Conservation (phyloP, 2,329 filamentous ascomycete species). For the Fusarium papillatum region DNA sequence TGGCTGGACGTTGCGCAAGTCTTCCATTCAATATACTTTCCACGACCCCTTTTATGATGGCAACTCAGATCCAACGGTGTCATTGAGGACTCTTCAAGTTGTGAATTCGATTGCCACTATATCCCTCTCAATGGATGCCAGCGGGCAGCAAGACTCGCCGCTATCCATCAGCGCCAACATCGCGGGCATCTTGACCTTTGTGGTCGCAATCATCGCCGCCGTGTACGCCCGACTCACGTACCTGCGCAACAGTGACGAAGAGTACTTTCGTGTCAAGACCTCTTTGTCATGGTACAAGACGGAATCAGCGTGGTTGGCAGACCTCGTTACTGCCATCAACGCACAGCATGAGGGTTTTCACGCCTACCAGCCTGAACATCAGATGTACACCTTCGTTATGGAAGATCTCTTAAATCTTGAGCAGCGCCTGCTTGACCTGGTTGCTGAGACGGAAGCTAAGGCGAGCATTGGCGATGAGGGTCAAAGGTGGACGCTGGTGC, state of each 20-base stretch:
- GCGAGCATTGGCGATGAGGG: conserved; percentile 37
- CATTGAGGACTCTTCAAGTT: neutral
- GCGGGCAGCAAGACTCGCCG: conserved; percentile 54
- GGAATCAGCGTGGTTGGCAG: conserved; percentile 59
- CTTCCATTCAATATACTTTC: neutral
- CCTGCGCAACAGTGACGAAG: conserved; percentile 59
- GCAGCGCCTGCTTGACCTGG: conserved; percentile 58
- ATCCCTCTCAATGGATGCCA: conserved; percentile 39
- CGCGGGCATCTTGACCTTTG: conserved; percentile 61
- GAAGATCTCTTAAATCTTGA: conserved; percentile 60
- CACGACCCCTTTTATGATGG: neutral
- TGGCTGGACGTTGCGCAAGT: neutral
- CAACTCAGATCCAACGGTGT: neutral
- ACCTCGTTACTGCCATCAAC: conserved; percentile 53
- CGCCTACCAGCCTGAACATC: conserved; percentile 52
- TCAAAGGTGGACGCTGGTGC: conserved; percentile 53
- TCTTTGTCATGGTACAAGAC: conserved; percentile 64
- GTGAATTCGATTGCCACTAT: neutral
- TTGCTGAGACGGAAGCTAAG: conserved; percentile 56
- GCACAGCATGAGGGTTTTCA: conserved; percentile 41
- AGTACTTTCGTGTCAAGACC: conserved; percentile 62
- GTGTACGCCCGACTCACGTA: conserved; percentile 60
- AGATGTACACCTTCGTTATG: conserved; percentile 63
- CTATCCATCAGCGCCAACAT: conserved; percentile 59
- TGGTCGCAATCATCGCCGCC: conserved; percentile 59